Evolutionary conservation across 2,329 filamentous ascomycete species (phyloP).

Genomic region (Colletotrichum gloeosporioides): DNA sequence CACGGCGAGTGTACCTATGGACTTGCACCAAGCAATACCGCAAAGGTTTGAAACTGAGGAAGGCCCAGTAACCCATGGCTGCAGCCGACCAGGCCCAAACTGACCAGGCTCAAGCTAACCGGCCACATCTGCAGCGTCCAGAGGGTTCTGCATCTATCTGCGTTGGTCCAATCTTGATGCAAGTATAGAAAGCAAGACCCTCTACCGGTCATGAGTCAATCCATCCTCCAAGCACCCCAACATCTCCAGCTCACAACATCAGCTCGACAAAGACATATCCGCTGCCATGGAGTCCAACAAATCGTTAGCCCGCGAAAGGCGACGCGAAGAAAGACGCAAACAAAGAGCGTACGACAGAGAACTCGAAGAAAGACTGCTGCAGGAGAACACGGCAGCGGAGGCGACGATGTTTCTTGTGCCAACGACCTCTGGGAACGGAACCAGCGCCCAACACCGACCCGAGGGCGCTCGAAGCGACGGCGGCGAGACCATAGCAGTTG

Average conservation of each 20-base stretch:
- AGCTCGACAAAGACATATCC: neutral
- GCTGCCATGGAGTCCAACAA: neutral
- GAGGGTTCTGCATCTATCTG: neutral
- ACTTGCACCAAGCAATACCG: neutral
- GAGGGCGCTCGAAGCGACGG: neutral
- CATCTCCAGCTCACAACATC: neutral
- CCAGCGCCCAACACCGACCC: accelerated
- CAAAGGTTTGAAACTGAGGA: neutral
- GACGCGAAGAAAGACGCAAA: neutral
- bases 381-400: neutral
- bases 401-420: neutral
- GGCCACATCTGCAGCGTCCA: neutral
- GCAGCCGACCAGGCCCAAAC: neutral
- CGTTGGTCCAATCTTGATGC: neutral
- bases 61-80: neutral
- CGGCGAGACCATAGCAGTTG: neutral
- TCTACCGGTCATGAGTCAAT: neutral
- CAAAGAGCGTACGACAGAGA: neutral
- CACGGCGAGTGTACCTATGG: neutral
- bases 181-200: neutral
- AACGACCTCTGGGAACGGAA: neutral
- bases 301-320: neutral
- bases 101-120: neutral
- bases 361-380: neutral
- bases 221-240: neutral